Percentiles rank a stretch among this genome's conserved stretches.
Evolutionary conservation across 352 stramenopile genomes (phyloP).

Genomic region (Phytophthora cryptogea): DNA sequence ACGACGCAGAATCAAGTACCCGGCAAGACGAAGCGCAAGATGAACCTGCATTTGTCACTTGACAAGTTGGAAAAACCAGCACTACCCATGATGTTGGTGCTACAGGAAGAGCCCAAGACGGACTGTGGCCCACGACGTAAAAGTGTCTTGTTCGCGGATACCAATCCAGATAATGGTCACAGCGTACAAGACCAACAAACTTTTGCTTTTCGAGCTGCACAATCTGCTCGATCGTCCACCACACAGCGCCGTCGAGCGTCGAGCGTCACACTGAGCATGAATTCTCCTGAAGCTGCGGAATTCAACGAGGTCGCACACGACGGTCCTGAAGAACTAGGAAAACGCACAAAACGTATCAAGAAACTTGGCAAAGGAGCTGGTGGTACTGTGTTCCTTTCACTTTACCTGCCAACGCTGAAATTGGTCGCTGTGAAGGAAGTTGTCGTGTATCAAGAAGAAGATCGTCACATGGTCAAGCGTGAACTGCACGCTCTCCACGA

Average conservation of each 20-base stretch:
- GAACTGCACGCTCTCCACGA: conserved; percentile 88
- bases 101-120: conserved; percentile 11
- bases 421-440: conserved; percentile 90
- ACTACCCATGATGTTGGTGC: conserved; percentile 45
- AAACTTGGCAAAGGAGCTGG: conserved; percentile 83
- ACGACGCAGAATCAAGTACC: conserved; percentile 8
- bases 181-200: background rate
- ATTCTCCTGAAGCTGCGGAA: conserved; percentile 65
- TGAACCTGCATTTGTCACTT: conserved; percentile 63
- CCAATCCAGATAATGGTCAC: background rate
- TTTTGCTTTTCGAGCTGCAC: conserved; percentile 1
- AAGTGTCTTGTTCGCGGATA: conserved; percentile 22
- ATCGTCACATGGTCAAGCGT: conserved; percentile 84
- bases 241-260: conserved; percentile 42
- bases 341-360: conserved; percentile 68
- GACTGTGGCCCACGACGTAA: conserved; percentile 12
- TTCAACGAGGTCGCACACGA: conserved; percentile 79
- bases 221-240: background rate
- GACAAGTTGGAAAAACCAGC: conserved; percentile 37
- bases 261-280: conserved; percentile 65
- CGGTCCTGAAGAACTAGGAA: conserved; percentile 63
- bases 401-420: conserved; percentile 85
- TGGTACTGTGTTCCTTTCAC: conserved; percentile 77
- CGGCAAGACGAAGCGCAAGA: conserved; percentile 49
- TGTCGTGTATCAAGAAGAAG: conserved; percentile 77